Evolutionary conservation across 805 yeast species (phyloP).

Genomic region (Metschnikowia cerradonensis): DNA sequence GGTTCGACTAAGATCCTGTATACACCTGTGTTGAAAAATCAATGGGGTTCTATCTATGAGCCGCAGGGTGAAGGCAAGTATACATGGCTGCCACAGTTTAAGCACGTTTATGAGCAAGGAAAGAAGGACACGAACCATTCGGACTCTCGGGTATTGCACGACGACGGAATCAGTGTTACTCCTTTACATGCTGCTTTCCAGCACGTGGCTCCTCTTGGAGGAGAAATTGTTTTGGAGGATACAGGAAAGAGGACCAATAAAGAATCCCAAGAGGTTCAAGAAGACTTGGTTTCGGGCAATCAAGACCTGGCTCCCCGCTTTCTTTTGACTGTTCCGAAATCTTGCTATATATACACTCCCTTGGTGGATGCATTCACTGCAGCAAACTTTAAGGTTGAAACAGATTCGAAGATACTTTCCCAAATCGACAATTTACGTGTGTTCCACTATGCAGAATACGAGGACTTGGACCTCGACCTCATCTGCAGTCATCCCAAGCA

Average conservation of each 20-base stretch:
- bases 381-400: slow-evolving; percentile 24
- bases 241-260: background rate
- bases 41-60: slow-evolving; percentile 68
- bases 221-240: slow-evolving; percentile 49
- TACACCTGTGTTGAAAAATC: slow-evolving; percentile 77
- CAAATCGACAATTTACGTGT: slow-evolving; percentile 28
- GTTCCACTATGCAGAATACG: slow-evolving; percentile 87
- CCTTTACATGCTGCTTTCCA: slow-evolving; percentile 66
- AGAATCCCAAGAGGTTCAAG: background rate
- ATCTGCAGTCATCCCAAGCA: slow-evolving; percentile 38
- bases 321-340: slow-evolving; percentile 35
- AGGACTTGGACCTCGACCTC: slow-evolving; percentile 74
- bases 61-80: slow-evolving; percentile 37
- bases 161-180: slow-evolving; percentile 55
- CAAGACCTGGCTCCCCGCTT: slow-evolving; percentile 13
- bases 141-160: slow-evolving; percentile 68
- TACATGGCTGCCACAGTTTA: slow-evolving; percentile 83
- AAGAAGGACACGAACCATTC: slow-evolving; percentile 40
- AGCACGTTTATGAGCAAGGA: slow-evolving; percentile 54
- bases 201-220: slow-evolving; percentile 46
- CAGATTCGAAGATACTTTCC: slow-evolving; percentile 20
- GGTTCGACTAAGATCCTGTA: slow-evolving; percentile 58
- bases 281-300: background rate
- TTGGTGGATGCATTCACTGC: slow-evolving; percentile 33
- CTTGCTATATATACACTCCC: slow-evolving; percentile 42